A percentile compares a stretch with the other conserved stretches of the same genome.
These are phyloP conservation scores for Candida nanaspora DNA, from an alignment of 805 yeast species.

Conservation along the genomic window DNA sequence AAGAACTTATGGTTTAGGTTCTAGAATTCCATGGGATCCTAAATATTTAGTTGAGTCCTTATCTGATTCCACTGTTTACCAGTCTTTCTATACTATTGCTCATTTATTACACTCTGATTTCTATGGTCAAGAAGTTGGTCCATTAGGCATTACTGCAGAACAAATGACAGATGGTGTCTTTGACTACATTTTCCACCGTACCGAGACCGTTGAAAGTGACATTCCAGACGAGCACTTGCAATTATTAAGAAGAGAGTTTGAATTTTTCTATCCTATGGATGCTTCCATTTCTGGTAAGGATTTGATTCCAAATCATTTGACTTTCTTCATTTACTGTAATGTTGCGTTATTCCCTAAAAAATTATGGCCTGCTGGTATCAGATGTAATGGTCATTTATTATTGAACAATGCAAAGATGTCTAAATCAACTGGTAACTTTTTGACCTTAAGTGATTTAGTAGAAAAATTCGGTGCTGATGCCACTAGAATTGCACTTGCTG, in stretches of 20 bases:
- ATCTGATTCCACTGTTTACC: constrained; percentile 93
- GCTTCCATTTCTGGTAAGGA: constrained; percentile 92
- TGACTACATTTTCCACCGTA: constrained; percentile 79
- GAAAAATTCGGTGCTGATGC: constrained; percentile 97
- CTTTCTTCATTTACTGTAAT: constrained; percentile 90
- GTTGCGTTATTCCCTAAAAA: constrained; percentile 87
- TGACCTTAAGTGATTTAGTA: constrained; percentile 80
- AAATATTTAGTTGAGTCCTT: constrained; percentile 88
- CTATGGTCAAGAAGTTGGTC: constrained; percentile 72
- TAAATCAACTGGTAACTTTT: constrained; percentile 93
- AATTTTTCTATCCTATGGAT: constrained; percentile 94
- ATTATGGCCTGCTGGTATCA: constrained; percentile 90
- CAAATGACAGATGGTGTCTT: constrained; percentile 90
- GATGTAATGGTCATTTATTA: constrained; percentile 93
- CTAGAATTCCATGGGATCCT: constrained; percentile 95
- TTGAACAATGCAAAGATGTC: constrained; percentile 97
- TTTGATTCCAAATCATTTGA: constrained; percentile 93
- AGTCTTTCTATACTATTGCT: constrained; percentile 86
- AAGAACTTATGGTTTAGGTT: constrained; percentile 93
- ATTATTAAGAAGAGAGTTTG: constrained; percentile 85
- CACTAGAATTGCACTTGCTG: constrained; percentile 93
- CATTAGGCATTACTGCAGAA: constrained; percentile 66
- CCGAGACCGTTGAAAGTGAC: constrained; percentile 46
- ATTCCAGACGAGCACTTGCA: constrained; percentile 65
- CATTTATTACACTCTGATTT: constrained; percentile 82